A percentile compares a stretch with the other conserved stretches of the same genome.
phyloP scores from a whole-genome alignment of 352 stramenopile species.

The Elongisporangium senticosum region DNA sequence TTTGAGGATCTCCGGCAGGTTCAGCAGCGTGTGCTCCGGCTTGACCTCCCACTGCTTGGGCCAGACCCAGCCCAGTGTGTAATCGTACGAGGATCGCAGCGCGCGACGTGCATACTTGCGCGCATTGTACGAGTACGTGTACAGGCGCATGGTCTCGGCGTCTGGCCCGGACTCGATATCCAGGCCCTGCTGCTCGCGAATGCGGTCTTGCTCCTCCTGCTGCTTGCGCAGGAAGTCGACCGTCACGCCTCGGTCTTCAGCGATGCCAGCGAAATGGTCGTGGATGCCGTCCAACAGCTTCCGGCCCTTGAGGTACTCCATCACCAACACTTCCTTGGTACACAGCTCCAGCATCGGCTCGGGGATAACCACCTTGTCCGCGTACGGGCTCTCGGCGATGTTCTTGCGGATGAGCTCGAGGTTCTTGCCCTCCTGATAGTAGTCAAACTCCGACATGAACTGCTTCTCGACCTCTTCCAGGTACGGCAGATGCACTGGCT shows the following conservation, averaged over 20 bases:
- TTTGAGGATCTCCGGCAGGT: conserved; percentile 80
- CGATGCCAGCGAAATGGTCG: conserved; percentile 88
- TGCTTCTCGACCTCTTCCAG: conserved; percentile 95
- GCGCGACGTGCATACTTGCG: conserved; percentile 36
- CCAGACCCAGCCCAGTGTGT: conserved; percentile 77
- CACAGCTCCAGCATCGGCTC: conserved; percentile 85
- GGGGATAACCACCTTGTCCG: conserved; percentile 70
- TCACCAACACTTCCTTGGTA: conserved; percentile 94
- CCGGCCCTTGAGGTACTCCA: conserved; percentile 90
- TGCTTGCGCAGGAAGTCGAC: conserved; percentile 80
- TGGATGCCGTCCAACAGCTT: conserved; percentile 86
- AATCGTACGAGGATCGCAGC: conserved; percentile 62
- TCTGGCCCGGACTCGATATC: conserved; percentile 72
- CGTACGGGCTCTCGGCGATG: conserved; percentile 79
- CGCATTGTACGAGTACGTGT: conserved; percentile 33
- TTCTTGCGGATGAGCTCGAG: conserved; percentile 86
- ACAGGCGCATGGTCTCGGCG: conserved; percentile 50
- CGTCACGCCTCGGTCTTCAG: conserved; percentile 77
- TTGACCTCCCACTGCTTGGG: conserved; percentile 39
- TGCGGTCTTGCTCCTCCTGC: conserved; percentile 63
- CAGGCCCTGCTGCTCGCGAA: conserved; percentile 48
- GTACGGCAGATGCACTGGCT: conserved; percentile 91
- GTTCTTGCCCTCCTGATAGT: conserved; percentile 90
- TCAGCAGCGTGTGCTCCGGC: conserved; percentile 53
- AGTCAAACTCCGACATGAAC: conserved; percentile 98